These are phyloP conservation scores for Uronychia setigera DNA, from an alignment of 73 alveolate species.

Conservation along the genomic window DNA sequence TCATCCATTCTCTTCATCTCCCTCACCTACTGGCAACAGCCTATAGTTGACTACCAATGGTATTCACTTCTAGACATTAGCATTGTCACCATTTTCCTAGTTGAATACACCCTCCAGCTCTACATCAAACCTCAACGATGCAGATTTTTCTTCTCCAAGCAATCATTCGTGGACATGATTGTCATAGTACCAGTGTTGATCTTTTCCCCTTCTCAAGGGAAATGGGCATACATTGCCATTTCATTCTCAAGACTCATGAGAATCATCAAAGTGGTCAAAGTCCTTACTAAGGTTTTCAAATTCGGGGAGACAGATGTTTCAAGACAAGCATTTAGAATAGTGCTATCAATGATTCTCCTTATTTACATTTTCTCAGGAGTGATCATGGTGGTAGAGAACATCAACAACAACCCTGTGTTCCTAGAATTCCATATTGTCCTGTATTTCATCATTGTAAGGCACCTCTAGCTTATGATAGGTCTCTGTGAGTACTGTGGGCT, in stretches of 20 bases:
- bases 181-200: conserved; percentile 61
- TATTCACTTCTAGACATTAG: conserved; percentile 13
- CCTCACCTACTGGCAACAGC: conserved; percentile 43
- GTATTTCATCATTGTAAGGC: conserved; percentile 78
- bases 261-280: conserved; percentile 23
- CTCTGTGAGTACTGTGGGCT: conserved; percentile 96
- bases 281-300: conserved; percentile 8
- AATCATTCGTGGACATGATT: conserved; percentile 55
- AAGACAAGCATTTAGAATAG: conserved; percentile 31
- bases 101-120: conserved; percentile 59
- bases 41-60: not conserved
- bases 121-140: conserved; percentile 74
- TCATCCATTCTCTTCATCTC: conserved; percentile 48
- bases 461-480: not conserved
- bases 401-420: conserved; percentile 48
- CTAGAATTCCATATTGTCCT: conserved; percentile 80
- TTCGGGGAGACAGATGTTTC: conserved; percentile 63
- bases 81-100: conserved; percentile 51
- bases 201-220: conserved; percentile 1
- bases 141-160: conserved; percentile 35
- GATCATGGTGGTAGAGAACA: conserved; percentile 72
- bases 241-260: conserved; percentile 54
- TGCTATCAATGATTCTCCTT: conserved; percentile 20
- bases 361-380: conserved; percentile 75
- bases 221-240: conserved; percentile 20